These are phyloP conservation scores for Synchytrium microbalum DNA, from an alignment of 371 early-diverging fungal genomes.

Conservation along the genomic window DNA sequence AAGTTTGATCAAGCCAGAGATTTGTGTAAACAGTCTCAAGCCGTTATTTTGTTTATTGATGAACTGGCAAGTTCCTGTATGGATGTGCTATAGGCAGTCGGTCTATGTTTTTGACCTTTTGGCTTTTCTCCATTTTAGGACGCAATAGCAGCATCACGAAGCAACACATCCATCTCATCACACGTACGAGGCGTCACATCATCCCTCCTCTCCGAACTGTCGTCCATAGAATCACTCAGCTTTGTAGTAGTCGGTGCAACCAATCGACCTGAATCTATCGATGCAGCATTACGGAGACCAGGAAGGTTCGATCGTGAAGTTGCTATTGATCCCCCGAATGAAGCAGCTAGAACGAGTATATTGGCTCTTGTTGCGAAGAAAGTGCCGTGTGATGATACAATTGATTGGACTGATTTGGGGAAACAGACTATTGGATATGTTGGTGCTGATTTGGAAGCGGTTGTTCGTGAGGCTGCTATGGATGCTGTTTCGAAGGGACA, in stretches of 20 bases:
- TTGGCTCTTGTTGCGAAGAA: slow-evolving; percentile 44
- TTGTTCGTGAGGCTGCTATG: slow-evolving; percentile 83
- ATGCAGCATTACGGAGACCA: slow-evolving; percentile 95
- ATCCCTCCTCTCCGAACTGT: slow-evolving; percentile 5
- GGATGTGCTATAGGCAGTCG: background rate
- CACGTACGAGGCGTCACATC: background rate
- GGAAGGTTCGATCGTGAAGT: slow-evolving; percentile 97
- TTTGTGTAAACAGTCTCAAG: slow-evolving; percentile 25
- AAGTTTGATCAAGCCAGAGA: slow-evolving; percentile 74
- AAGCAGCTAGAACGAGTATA: slow-evolving; percentile 50
- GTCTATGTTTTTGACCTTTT: too few species aligned
- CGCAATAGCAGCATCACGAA: slow-evolving; percentile 67
- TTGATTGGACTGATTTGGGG: slow-evolving; percentile 43
- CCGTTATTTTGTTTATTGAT: slow-evolving; percentile 95
- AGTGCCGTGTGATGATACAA: slow-evolving; percentile 34
- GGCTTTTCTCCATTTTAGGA: slow-evolving; percentile 46
- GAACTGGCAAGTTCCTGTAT: slow-evolving; percentile 68
- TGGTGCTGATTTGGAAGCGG: slow-evolving; percentile 89
- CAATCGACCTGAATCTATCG: slow-evolving; percentile 96
- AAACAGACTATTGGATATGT: slow-evolving; percentile 91
- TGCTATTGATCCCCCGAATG: slow-evolving; percentile 69
- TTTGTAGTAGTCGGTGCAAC: slow-evolving; percentile 95
- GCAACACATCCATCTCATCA: background rate
- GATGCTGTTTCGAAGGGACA: slow-evolving; percentile 23
- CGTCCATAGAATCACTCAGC: background rate